Evolutionary conservation across 1,284 basidiomycete species (phyloP), one percentile per base, ranked within the genome.

Genomic region (Ceratobasidium sp.): DNA sequence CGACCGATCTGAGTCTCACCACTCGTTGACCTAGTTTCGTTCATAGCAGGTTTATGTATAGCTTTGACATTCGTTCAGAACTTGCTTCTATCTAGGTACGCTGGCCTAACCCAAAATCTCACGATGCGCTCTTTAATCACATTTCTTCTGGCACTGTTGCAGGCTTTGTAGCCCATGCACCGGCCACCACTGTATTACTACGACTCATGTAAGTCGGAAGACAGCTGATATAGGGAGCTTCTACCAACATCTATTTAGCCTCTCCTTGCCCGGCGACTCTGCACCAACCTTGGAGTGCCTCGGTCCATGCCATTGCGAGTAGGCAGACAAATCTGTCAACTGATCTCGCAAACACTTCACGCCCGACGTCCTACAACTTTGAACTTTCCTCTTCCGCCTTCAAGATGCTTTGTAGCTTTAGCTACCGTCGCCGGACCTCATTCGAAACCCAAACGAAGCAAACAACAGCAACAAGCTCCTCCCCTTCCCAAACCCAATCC

Each of bases 241-340:
- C 23, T 64, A 5, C 28, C 47, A 23, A 28, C 17, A 49, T 42
- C 53, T 3, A 20, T 35, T 15, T 39, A 75, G 71, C 65, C 35
- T 37, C 51, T 28, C 37, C 49, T n/a, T 75, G 26, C 49, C 47
- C 60, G 71, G 47, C 51, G 47, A 54, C 61, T 39, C n/a, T 56
- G 60, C 60, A 45, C 49, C 42, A 39, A 60, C n/a, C 49, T 56
- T 64, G 71, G 60, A 54, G 61, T 31, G n/a, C 58, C 49, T 49
- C 49, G 33, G 71, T 64, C 71, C 71, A 75, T 75, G 71, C 71
- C 60, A 75, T 31, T 75, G 71, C 58, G 71, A 42, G 71, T 64
- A 47, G 71, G 71, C 71, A 64, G 71, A 75, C 71, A 58, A 20
- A 63, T 75, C 35, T 60, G 61, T 60, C 71, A 64, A 35, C 71